Percentiles rank a stretch among this genome's conserved stretches.
Conservation (phyloP, 345 rosid genomes). For the Eucalyptus melliodora region DNA sequence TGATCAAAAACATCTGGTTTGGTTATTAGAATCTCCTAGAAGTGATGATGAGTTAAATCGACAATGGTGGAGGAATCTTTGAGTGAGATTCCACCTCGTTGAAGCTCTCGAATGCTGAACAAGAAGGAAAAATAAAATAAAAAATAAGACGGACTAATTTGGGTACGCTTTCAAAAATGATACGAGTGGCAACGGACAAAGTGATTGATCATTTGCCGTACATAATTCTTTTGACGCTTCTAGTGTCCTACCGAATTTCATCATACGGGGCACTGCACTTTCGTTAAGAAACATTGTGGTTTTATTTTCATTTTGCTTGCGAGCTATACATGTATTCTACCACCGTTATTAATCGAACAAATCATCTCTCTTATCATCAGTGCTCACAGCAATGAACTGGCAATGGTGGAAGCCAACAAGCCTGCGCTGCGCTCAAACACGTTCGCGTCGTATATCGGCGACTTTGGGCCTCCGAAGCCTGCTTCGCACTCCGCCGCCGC, state of each 20-base stretch:
- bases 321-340: neutral
- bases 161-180: too few species aligned
- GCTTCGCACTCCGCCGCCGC: slow-evolving; percentile 4
- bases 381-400: slow-evolving; percentile 6
- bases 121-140: too few species aligned
- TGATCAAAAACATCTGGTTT: neutral
- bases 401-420: slow-evolving; percentile 11
- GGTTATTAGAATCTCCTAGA: neutral
- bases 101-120: neutral
- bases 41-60: neutral
- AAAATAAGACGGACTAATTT: too few species aligned
- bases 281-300: neutral
- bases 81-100: too few species aligned
- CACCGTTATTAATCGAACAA: neutral
- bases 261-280: too few species aligned
- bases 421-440: neutral
- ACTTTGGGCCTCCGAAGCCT: slow-evolving; percentile 2
- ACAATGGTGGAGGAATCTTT: too few species aligned
- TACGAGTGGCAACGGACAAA: too few species aligned
- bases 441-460: slow-evolving; percentile 9
- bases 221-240: too few species aligned
- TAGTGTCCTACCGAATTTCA: too few species aligned
- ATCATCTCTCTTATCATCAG: neutral
- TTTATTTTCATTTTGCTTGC: neutral
- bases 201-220: too few species aligned